A percentile compares a stretch with the other conserved stretches of the same genome.
Evolutionary conservation across 164 flowering plant genomes (phyloP).

Genomic region (Echeveria elegans): DNA sequence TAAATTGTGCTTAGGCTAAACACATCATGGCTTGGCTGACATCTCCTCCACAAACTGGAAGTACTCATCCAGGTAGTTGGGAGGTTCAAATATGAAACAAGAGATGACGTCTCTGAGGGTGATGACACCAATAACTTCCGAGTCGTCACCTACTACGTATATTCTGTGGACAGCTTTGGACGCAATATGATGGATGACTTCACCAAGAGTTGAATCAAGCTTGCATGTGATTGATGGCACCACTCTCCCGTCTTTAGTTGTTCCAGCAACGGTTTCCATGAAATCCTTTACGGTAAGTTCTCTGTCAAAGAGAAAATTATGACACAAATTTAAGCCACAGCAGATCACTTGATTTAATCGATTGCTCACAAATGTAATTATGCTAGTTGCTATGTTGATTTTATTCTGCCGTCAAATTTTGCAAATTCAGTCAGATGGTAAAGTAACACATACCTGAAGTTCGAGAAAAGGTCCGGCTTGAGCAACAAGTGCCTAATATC

Average conservation of each 20-base stretch:
- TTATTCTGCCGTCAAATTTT: not conserved
- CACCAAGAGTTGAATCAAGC: conserved; percentile 39
- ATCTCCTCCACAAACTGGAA: conserved; percentile 45
- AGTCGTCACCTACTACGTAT: conserved; percentile 39
- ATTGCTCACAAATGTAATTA: not conserved
- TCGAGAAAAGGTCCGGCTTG: conserved; percentile 68
- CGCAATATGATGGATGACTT: conserved; percentile 61
- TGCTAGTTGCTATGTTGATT: not conserved
- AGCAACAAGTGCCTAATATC: conserved; percentile 75
- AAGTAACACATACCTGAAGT: conserved; percentile 52
- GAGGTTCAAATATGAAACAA: conserved; percentile 79
- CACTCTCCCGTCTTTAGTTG: conserved; percentile 31
- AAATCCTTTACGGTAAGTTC: conserved; percentile 65
- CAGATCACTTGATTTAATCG: too few relatives aligned
- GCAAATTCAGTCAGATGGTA: not conserved
- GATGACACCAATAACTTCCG: conserved; percentile 59
- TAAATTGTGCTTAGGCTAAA: not conserved
- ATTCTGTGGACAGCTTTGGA: conserved; percentile 63
- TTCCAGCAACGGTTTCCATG: conserved; percentile 34
- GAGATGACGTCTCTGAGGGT: conserved; percentile 93
- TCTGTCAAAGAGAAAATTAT: conserved; percentile 28
- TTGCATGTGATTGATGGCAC: conserved; percentile 66
- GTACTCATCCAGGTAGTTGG: conserved; percentile 51
- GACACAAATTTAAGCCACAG: not conserved
- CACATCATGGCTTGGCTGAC: conserved; percentile 32